Evolutionary conservation across 78 protist species (phyloP), one percentile per base, ranked within the genome.

Genomic region (Protostelium mycophagum): DNA sequence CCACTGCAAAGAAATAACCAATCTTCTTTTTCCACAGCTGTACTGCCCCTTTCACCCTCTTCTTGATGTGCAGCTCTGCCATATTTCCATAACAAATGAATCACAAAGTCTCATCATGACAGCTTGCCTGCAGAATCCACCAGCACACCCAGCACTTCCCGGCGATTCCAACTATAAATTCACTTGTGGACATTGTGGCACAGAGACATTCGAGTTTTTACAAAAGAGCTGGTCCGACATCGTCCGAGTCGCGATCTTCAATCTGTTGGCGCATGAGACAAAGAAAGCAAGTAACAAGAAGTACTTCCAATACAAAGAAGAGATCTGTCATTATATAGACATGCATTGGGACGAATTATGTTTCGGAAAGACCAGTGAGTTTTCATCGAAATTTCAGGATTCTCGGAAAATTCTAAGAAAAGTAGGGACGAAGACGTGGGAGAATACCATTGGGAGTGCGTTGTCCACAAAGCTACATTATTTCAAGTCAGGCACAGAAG

Each of bases 371-470:
- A 51, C 73, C 31, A 51, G 73, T 51, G 31, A 51, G 73, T 51
- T 25, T 16, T 16, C 31, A 25, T 25, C 73, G 73, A 25, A 51
- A 51, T 16, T 25, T 51, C 73, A 16, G 16, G n/a, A n/a, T n/a
- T n/a, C n/a, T n/a, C n/a, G n/a, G 73, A 51, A 51, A 51, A 51
- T 16, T 51, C 73, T 25, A 51, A 5, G 73, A 51, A 51, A 51
- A 51, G 31, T 51, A 51, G 73, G 73, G 73, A 51, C 73, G 73
- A 51, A 51, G 73, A 51, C 73, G 73, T 51, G 73, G 73, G 73
- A 51, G 73, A 51, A 51, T 16, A 51, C 73, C 31, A 51, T 51
- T 16, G 73, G 73, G 5, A 51, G 73, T 51, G 73, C 73, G 16
- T 51, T 51, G 73, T 51, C 73, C 73, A 51, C 73, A 16, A 51